These are phyloP conservation scores for Lactifluus hygrophoroides DNA, from an alignment of 768 basidiomycete species.

Conservation along the genomic window DNA sequence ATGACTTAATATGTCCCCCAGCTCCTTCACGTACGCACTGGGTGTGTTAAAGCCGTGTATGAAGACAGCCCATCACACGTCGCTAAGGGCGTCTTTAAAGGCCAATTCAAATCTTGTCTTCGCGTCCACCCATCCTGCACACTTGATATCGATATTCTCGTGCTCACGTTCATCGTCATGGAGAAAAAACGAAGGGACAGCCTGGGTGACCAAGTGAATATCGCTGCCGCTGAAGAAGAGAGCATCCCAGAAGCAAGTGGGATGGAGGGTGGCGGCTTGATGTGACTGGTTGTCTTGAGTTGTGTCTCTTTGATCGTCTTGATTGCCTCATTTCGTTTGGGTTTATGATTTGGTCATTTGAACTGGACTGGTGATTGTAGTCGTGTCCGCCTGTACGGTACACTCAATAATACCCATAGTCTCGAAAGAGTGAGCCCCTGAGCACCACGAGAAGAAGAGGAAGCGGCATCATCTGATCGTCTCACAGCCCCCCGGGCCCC, in stretches of 20 bases:
- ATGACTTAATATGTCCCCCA: not conserved
- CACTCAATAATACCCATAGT: not conserved
- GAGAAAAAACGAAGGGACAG: constrained; percentile 44
- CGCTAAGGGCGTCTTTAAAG: constrained; percentile 39
- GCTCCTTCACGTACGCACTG: constrained; percentile 18
- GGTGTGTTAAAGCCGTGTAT: constrained; percentile 16
- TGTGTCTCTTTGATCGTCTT: not conserved
- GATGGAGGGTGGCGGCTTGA: constrained; percentile 22
- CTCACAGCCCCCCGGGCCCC: too few species aligned
- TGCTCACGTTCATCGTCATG: constrained; percentile 48
- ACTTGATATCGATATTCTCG: constrained; percentile 43
- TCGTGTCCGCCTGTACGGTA: not conserved
- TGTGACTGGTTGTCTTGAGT: not conserved
- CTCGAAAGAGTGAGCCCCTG: not conserved
- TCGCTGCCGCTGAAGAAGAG: constrained; percentile 20
- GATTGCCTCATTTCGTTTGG: not conserved
- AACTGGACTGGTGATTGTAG: not conserved
- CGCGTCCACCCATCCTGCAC: constrained; percentile 36
- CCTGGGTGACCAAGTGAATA: constrained; percentile 19
- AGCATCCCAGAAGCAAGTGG: constrained; percentile 20
- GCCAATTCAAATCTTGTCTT: constrained; percentile 39
- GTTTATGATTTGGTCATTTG: not conserved
- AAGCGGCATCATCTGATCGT: too few species aligned
- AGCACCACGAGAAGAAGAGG: not conserved
- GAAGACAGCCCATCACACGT: constrained; percentile 23